These are phyloP conservation scores for Amyloporia xantha DNA, from an alignment of 768 basidiomycete genomes.

Conservation along the genomic window DNA sequence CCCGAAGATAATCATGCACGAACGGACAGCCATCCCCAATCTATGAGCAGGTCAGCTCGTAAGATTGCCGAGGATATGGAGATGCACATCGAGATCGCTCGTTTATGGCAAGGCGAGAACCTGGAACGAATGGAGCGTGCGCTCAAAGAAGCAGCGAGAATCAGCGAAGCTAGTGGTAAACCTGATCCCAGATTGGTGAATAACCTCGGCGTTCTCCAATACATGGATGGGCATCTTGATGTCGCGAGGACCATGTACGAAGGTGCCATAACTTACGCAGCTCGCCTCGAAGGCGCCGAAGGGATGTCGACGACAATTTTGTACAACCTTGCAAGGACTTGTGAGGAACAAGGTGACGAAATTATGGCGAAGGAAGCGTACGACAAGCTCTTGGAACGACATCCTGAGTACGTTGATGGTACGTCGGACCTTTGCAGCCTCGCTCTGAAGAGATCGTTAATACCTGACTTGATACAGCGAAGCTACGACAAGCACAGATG, in stretches of 20 bases:
- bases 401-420: slow-evolving; percentile 98
- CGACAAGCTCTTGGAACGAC: slow-evolving; percentile 76
- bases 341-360: slow-evolving; percentile 77
- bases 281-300: slow-evolving; percentile 46
- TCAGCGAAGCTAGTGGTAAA: slow-evolving; percentile 42
- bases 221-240: slow-evolving; percentile 54
- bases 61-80: slow-evolving; percentile 73
- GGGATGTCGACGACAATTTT: slow-evolving; percentile 74
- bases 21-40: slow-evolving; percentile 15
- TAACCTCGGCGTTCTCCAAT: slow-evolving; percentile 71
- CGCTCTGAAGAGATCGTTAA: neutral
- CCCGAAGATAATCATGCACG: slow-evolving; percentile 44
- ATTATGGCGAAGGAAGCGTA: slow-evolving; percentile 79
- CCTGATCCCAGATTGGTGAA: slow-evolving; percentile 68
- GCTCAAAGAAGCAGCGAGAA: slow-evolving; percentile 64
- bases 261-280: slow-evolving; percentile 56
- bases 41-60: slow-evolving; percentile 30
- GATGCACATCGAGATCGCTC: slow-evolving; percentile 86
- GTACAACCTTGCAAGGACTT: slow-evolving; percentile 89
- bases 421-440: slow-evolving; percentile 21
- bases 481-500: slow-evolving; percentile 86
- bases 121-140: slow-evolving; percentile 68
- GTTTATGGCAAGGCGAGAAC: slow-evolving; percentile 80
- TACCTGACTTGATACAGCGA: slow-evolving; percentile 46
- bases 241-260: slow-evolving; percentile 67